Percentiles rank a stretch among this genome's conserved stretches.
Evolutionary conservation across 169 alveolate species (phyloP).

Genomic region (Toxoplasma gondii): DNA sequence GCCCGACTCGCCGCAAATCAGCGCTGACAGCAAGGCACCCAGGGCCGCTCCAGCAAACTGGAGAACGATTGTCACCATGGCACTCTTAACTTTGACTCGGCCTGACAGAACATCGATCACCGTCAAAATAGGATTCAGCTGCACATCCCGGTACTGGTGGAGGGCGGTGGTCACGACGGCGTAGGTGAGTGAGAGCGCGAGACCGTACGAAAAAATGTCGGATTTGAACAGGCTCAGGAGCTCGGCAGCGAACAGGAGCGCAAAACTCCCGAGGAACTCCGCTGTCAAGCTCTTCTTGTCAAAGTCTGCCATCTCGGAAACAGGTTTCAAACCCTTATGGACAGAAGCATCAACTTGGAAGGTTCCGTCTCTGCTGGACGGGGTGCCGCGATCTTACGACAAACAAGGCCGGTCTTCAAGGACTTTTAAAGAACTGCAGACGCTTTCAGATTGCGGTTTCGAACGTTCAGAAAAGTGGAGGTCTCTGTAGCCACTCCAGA

Average conservation of each 20-base stretch:
- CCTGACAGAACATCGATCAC: background rate
- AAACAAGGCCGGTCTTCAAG: no score
- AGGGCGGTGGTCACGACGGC: background rate
- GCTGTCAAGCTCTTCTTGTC: conserved; percentile 15
- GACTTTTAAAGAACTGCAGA: no score
- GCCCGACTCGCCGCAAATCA: conserved; percentile 27
- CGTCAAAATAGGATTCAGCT: conserved; percentile 7
- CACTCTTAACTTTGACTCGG: background rate
- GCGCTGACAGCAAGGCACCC: background rate
- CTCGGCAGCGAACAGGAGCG: conserved; percentile 8
- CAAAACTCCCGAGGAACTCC: conserved; percentile 30
- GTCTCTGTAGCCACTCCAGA: background rate
- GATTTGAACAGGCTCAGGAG: conserved; percentile 21
- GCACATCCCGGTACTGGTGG: background rate
- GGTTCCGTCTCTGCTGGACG: no score
- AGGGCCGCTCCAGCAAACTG: background rate
- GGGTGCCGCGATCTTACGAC: no score
- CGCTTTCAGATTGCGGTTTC: no score
- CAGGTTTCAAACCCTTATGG: no score
- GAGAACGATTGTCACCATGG: background rate
- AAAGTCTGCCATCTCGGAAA: background rate
- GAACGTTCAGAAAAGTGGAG: no score
- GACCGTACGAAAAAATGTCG: background rate
- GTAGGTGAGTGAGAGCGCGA: background rate
- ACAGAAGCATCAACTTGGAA: no score